Evolutionary conservation across 176 grass and related monocot species (phyloP).

Genomic region (Musa beccarii): DNA sequence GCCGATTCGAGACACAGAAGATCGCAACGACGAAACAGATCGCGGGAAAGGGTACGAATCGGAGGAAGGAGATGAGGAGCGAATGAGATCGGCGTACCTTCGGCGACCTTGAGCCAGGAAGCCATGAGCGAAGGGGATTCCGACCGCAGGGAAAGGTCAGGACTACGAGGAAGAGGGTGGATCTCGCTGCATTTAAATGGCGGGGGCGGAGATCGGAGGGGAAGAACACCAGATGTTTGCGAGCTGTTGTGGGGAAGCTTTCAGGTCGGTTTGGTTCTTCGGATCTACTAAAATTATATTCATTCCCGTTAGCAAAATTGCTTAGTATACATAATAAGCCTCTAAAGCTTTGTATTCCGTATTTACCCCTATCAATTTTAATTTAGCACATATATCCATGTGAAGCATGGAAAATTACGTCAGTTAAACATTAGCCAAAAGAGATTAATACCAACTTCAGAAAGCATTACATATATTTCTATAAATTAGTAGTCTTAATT

Average conservation of each 20-base stretch:
- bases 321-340: no score
- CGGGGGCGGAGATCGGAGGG: neutral
- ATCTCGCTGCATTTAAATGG: slow-evolving; percentile 1
- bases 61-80: neutral
- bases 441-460: no score
- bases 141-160: neutral
- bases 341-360: no score
- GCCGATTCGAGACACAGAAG: neutral
- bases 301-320: no score
- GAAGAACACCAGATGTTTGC: neutral
- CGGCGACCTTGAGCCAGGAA: slow-evolving; percentile 97
- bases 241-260: neutral
- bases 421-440: no score
- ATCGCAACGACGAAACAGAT: neutral
- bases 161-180: neutral
- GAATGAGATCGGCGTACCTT: slow-evolving; percentile 55
- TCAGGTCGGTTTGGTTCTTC: neutral
- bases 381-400: no score
- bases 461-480: no score
- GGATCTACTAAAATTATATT: neutral
- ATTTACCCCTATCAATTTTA: no score
- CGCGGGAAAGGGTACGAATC: slow-evolving; percentile 22
- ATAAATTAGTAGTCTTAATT: no score
- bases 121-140: slow-evolving; percentile 41
- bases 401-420: no score